Base-by-base conservation (phyloP, 164 flowering plant genomes). In the Dillenia turbinata region DNA sequence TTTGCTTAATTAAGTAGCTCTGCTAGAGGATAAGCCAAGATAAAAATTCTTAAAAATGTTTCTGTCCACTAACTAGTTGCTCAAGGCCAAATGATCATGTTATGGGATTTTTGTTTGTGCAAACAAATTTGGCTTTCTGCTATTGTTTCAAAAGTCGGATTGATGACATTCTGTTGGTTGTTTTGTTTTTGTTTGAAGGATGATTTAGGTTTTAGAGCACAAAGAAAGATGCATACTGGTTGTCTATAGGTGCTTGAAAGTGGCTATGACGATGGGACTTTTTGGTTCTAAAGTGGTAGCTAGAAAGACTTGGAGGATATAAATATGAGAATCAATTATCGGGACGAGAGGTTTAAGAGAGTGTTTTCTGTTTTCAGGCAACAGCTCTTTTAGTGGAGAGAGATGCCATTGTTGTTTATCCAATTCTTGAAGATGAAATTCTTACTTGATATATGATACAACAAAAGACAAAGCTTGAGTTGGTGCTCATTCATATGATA, bases 371-470 rank as follows among this genome's bases (percentile, higher is more conserved):
- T 50, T 50, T 14, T 50, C 9, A 13, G 17, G n/a, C 53, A 50
- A 14, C 22, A 15, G 26, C 40, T 26, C 40, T 5, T 26, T 26
- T 26, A 26, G 4, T 26, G 40, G 40, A 26, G 40, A 24, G 16
- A 26, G 16, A 52, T 17, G 9, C 55, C 22, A 40, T 61, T 61
- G 60, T 60, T 55, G 12, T 26, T 55, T n/a, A 33, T 33, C 11
- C 60, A 49, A n/a, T 55, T 48, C 43, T 55, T 48, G 60, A 40
- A 40, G 61, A 17, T 12, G 13, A 46, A 17, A 33, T 33, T 5
- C 40, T 6, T 33, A 15, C 43, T 17, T 16, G 49, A 6, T 9
- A 5, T 22, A 15, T 8, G 51, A 58, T 3, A 46, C 40, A 19
- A 9, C 12, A 58, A n/a, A 12, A 5, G 12, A 7, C 10, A 3